These are phyloP conservation scores for Botrytis squamosa DNA, from an alignment of 2,329 filamentous ascomycete species.

Conservation along the genomic window DNA sequence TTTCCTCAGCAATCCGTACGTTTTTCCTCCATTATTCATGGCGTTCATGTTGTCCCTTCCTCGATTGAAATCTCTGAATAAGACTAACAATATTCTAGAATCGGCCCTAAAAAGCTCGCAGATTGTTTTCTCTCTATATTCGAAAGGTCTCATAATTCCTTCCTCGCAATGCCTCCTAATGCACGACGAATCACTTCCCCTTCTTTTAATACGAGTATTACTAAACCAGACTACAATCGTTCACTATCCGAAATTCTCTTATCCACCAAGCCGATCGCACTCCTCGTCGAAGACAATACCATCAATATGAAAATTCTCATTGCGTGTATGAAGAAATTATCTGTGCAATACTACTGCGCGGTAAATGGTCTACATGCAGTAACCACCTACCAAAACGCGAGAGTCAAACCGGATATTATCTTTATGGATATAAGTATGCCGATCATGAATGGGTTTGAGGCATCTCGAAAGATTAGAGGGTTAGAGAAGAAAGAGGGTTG, in stretches of 20 bases:
- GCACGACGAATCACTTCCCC: neutral
- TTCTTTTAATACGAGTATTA: neutral
- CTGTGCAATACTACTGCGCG: slow-evolving; percentile 35
- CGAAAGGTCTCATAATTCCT: neutral
- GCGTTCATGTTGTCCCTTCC: neutral
- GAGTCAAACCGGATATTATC: slow-evolving; percentile 39
- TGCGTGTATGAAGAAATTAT: slow-evolving; percentile 25
- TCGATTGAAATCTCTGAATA: neutral
- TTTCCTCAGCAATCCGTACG: slow-evolving; percentile 18
- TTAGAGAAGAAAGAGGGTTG: slow-evolving; percentile 13
- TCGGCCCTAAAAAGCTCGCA: slow-evolving; percentile 11
- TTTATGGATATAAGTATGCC: slow-evolving; percentile 57
- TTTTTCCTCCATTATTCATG: neutral
- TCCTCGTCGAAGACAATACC: slow-evolving; percentile 42
- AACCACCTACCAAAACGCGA: slow-evolving; percentile 10
- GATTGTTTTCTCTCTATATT: slow-evolving; percentile 15
- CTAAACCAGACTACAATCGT: neutral
- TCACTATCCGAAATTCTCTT: neutral
- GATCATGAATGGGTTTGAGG: slow-evolving; percentile 47
- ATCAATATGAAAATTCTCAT: slow-evolving; percentile 40
- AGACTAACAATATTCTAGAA: neutral
- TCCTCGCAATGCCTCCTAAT: neutral
- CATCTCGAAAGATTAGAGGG: slow-evolving; percentile 20
- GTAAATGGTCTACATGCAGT: slow-evolving; percentile 23
- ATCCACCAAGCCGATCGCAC: neutral